These are phyloP conservation scores for Fomes fomentarius DNA, from an alignment of 1,284 basidiomycete species.

Conservation along the genomic window DNA sequence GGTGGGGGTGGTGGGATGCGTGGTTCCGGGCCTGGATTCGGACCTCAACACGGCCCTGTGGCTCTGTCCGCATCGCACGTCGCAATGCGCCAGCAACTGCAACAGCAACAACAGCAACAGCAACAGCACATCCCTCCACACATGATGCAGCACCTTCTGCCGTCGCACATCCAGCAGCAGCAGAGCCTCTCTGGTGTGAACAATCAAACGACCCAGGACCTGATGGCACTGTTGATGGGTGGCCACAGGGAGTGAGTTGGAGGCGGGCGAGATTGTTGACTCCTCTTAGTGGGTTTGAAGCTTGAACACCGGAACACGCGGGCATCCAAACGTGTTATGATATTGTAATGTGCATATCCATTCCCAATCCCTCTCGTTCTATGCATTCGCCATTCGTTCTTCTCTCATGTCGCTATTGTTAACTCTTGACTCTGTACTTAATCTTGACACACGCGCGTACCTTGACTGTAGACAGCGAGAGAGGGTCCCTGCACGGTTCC, in stretches of 20 bases:
- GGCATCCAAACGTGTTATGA: slow-evolving; percentile 1
- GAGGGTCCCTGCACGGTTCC: too few relatives aligned
- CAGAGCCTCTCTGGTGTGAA: slow-evolving; percentile 48
- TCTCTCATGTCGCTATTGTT: slow-evolving; percentile 6
- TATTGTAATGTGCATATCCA: slow-evolving; percentile 16
- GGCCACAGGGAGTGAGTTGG: slow-evolving; percentile 59
- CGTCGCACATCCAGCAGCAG: slow-evolving; percentile 65
- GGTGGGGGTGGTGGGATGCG: slow-evolving; percentile 32
- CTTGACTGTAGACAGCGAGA: neutral
- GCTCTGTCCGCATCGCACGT: slow-evolving; percentile 41
- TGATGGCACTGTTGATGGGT: slow-evolving; percentile 81
- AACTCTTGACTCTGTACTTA: slow-evolving; percentile 18
- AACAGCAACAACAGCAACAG: slow-evolving; percentile 35
- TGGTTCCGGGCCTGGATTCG: slow-evolving; percentile 51
- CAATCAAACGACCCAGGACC: slow-evolving; percentile 65
- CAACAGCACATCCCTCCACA: slow-evolving; percentile 56
- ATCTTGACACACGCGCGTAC: slow-evolving; percentile 17
- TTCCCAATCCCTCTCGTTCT: slow-evolving; percentile 7
- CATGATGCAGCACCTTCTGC: slow-evolving; percentile 55
- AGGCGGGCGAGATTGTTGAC: neutral
- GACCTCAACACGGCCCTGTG: slow-evolving; percentile 51
- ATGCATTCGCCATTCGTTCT: neutral
- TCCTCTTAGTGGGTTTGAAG: neutral
- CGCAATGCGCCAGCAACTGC: slow-evolving; percentile 43
- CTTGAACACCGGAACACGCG: neutral